Conservation (phyloP, 2,329 filamentous ascomycete species). For the Chrysoporthe cubensis region DNA sequence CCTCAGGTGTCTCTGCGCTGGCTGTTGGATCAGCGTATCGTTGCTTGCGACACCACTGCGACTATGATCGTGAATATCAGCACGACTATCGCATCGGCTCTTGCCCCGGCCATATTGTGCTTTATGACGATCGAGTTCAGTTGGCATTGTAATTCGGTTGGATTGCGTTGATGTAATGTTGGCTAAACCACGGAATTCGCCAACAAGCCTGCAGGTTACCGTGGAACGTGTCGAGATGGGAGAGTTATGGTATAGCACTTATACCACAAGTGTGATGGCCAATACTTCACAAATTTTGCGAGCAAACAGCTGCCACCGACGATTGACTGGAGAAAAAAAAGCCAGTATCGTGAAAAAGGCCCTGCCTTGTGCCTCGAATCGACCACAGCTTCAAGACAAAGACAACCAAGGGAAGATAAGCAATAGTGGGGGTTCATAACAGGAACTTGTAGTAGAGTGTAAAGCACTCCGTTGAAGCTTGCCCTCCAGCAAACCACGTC, state of each 20-base stretch:
- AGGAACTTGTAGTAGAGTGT: neutral
- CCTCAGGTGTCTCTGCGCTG: conserved; percentile 9
- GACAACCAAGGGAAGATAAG: neutral
- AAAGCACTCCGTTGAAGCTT: neutral
- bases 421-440: no score
- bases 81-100: neutral
- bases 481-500: neutral
- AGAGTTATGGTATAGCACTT: neutral
- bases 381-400: conserved; percentile 6
- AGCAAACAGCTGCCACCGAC: neutral
- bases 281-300: neutral
- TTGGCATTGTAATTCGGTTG: neutral
- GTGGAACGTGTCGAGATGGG: neutral
- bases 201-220: neutral
- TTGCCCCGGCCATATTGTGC: conserved; percentile 1
- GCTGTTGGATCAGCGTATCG: neutral
- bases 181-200: neutral
- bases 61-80: neutral
- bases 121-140: neutral
- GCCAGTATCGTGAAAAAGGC: neutral
- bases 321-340: neutral
- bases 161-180: neutral
- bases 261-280: neutral
- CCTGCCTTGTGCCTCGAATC: neutral
- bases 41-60: neutral